These are phyloP conservation scores for Phytophthora pseudosyringae DNA, from an alignment of 352 stramenopile species.

Conservation along the genomic window DNA sequence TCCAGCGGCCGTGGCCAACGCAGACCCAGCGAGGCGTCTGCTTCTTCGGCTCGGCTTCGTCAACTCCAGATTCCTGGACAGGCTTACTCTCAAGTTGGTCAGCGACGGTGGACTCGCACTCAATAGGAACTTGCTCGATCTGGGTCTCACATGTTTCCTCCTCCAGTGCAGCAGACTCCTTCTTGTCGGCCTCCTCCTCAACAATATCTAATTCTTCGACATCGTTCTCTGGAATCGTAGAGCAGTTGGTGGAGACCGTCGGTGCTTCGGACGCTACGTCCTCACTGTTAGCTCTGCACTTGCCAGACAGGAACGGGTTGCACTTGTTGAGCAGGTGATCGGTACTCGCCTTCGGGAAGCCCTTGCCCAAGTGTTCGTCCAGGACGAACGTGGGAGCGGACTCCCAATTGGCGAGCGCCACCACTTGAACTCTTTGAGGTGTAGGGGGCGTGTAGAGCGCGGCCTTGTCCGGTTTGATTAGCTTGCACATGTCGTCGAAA, in stretches of 20 bases:
- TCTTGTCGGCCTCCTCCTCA: constrained; percentile 20
- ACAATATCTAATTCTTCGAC: constrained; percentile 21
- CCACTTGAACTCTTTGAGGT: constrained; percentile 20
- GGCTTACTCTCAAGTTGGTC: not conserved
- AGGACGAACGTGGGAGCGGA: constrained; percentile 31
- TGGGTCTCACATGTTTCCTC: not conserved
- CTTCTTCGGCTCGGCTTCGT: constrained; percentile 1
- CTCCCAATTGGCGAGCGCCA: constrained; percentile 41
- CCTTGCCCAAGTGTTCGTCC: constrained; percentile 24
- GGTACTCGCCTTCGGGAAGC: constrained; percentile 16
- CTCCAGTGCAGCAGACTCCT: not conserved
- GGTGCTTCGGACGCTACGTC: constrained; percentile 32
- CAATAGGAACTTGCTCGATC: not conserved
- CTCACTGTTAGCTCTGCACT: constrained; percentile 28
- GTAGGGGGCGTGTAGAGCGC: constrained; percentile 11
- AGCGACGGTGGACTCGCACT: not conserved
- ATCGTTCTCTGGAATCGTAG: constrained; percentile 23
- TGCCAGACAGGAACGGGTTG: constrained; percentile 41
- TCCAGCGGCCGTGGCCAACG: constrained; percentile 25
- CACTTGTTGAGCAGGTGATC: constrained; percentile 41
- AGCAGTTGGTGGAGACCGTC: constrained; percentile 37
- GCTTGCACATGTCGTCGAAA: constrained; percentile 39
- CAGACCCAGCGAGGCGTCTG: constrained; percentile 19
- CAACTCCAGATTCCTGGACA: not conserved
- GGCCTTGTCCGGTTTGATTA: constrained; percentile 24